Evolutionary conservation across 306 rosid genomes (phyloP).

Genomic region (Dicorynia guianensis): DNA sequence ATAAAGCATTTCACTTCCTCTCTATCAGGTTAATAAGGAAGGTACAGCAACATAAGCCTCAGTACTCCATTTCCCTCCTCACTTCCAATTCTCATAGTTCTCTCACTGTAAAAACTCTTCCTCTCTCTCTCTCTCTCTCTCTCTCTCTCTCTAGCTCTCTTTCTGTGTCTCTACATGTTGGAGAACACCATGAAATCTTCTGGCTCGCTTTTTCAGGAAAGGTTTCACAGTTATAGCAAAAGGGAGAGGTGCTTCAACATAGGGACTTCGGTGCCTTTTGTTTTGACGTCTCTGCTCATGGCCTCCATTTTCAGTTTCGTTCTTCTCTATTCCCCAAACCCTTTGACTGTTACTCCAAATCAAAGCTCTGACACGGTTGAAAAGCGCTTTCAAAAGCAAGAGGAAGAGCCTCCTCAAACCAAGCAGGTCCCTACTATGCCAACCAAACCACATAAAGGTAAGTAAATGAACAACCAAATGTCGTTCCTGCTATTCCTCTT

Average conservation of each 20-base stretch:
- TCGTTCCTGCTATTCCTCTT: neutral
- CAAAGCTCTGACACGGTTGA: conserved; percentile 36
- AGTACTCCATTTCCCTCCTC: neutral
- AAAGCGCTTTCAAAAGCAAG: conserved; percentile 31
- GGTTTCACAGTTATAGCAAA: conserved; percentile 37
- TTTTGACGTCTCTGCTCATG: conserved; percentile 51
- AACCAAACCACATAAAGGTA: conserved; percentile 54
- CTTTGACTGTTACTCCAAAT: conserved; percentile 42
- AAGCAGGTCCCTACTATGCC: conserved; percentile 1
- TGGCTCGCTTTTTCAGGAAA: conserved; percentile 41
- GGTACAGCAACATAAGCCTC: conserved; percentile 13
- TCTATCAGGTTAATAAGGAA: too few relatives aligned
- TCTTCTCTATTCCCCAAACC: conserved; percentile 57
- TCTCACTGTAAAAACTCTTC: conserved; percentile 27
- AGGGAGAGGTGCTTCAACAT: conserved; percentile 50
- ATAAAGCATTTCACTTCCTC: too few relatives aligned
- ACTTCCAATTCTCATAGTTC: conserved; percentile 33
- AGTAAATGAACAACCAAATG: neutral
- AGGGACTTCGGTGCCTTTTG: conserved; percentile 49
- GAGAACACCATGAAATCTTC: conserved; percentile 54
- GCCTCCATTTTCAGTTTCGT: conserved; percentile 57
- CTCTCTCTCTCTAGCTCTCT: too few relatives aligned
- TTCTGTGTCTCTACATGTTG: conserved; percentile 25
- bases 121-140: neutral
- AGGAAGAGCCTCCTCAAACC: conserved; percentile 34